A percentile compares a stretch with the other conserved stretches of the same genome.
These are phyloP conservation scores for Phialemonium atrogriseum DNA, from an alignment of 2,329 filamentous ascomycete genomes.

Conservation along the genomic window DNA sequence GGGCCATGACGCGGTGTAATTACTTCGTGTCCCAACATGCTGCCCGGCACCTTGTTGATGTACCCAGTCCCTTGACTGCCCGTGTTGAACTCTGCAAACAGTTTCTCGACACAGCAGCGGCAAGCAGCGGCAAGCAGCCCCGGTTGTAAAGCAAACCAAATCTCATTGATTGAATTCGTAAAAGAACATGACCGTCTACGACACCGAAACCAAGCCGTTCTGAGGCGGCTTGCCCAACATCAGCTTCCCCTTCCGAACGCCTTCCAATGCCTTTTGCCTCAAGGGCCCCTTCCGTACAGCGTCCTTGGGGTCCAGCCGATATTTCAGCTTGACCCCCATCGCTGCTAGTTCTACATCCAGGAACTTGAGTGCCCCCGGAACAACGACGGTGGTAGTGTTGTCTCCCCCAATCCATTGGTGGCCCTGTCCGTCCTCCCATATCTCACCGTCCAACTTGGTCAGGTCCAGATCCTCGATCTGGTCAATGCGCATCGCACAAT, in stretches of 20 bases:
- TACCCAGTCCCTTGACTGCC: too few relatives aligned
- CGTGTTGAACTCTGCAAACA: too few relatives aligned
- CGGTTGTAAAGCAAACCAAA: too few relatives aligned
- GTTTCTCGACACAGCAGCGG: too few relatives aligned
- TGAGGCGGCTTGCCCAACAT: not conserved
- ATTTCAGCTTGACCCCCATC: constrained; percentile 95
- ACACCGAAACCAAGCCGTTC: constrained; percentile 1
- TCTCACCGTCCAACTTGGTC: constrained; percentile 56
- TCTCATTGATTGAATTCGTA: too few relatives aligned
- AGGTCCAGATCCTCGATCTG: constrained; percentile 48
- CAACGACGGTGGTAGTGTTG: constrained; percentile 82
- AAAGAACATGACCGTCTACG: not conserved
- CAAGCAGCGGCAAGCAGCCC: constrained; percentile 1
- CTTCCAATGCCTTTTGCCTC: constrained; percentile 27
- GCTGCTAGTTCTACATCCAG: constrained; percentile 91
- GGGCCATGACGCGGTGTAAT: too few relatives aligned
- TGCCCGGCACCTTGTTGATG: too few relatives aligned
- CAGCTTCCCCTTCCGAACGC: constrained; percentile 8
- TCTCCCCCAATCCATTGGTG: constrained; percentile 80
- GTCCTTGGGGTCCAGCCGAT: constrained; percentile 59
- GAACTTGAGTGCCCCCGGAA: constrained; percentile 87
- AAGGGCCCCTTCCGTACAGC: constrained; percentile 45
- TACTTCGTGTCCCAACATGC: too few relatives aligned
- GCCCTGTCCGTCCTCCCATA: constrained; percentile 90
- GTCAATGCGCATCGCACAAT: constrained; percentile 59